A percentile compares a stretch with the other conserved stretches of the same genome.
phyloP scores from a whole-genome alignment of 129 eudicot species.

The Glebionis coronaria region DNA sequence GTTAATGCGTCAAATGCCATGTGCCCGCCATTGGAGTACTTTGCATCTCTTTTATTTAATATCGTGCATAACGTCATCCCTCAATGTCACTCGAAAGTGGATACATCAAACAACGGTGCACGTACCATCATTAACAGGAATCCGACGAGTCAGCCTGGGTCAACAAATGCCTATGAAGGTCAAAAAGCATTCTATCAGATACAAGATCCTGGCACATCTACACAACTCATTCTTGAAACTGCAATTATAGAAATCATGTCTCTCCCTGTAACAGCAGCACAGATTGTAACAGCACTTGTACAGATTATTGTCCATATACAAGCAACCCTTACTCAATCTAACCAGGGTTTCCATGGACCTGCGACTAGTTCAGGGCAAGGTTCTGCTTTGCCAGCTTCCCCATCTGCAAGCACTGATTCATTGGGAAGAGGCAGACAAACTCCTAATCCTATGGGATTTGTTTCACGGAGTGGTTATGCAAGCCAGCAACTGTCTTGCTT shows the following conservation, averaged over 20 bases:
- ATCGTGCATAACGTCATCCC: slow-evolving; percentile 86
- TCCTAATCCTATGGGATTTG: slow-evolving; percentile 63
- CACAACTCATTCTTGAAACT: slow-evolving; percentile 91
- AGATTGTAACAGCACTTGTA: slow-evolving; percentile 77
- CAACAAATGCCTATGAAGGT: slow-evolving; percentile 59
- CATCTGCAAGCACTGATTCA: slow-evolving; percentile 96
- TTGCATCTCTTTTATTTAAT: slow-evolving; percentile 68
- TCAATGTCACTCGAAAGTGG: slow-evolving; percentile 68
- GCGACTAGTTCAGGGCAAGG: slow-evolving; percentile 58
- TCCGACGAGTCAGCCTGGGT: slow-evolving; percentile 56
- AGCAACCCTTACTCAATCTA: slow-evolving; percentile 87
- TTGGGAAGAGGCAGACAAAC: slow-evolving; percentile 63
- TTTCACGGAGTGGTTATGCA: slow-evolving; percentile 87
- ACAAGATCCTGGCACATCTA: slow-evolving; percentile 93
- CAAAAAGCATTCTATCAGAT: slow-evolving; percentile 92
- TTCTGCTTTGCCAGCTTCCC: slow-evolving; percentile 86
- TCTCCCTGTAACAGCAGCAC: slow-evolving; percentile 80
- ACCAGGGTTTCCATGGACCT: slow-evolving; percentile 63
- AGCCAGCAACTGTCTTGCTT: slow-evolving; percentile 94
- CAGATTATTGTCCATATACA: slow-evolving; percentile 92
- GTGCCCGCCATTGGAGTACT: slow-evolving; percentile 87
- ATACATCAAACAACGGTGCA: slow-evolving; percentile 35
- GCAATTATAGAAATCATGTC: slow-evolving; percentile 89
- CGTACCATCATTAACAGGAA: slow-evolving; percentile 47
- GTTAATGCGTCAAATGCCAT: slow-evolving; percentile 59